These are phyloP conservation scores for Actinidia arguta DNA, from an alignment of 179 eudicot species.

Conservation along the genomic window DNA sequence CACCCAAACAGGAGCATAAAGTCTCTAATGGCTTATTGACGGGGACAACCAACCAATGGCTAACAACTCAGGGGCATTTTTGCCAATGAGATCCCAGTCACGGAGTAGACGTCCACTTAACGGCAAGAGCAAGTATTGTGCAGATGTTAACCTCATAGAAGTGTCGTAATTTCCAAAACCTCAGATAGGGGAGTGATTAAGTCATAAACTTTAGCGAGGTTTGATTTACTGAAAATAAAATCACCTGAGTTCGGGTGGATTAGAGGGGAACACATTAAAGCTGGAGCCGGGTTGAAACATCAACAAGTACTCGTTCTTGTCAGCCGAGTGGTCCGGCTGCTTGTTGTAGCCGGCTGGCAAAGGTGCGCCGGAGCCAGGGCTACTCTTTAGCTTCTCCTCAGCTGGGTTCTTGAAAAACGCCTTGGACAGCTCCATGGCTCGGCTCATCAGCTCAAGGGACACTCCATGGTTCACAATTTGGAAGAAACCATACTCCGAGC, in stretches of 20 bases:
- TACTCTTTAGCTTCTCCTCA: constrained; percentile 38
- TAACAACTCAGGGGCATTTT: too few species aligned
- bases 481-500: constrained; percentile 48
- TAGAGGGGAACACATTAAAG: constrained; percentile 31
- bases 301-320: constrained; percentile 43
- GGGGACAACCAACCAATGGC: too few species aligned
- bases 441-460: constrained; percentile 35
- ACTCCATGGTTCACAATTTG: constrained; percentile 49
- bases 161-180: too few species aligned
- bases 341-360: constrained; percentile 47
- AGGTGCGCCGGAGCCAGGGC: constrained; percentile 28
- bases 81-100: too few species aligned
- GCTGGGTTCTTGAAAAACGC: constrained; percentile 31
- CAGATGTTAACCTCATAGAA: too few species aligned
- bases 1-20: too few species aligned
- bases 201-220: too few species aligned
- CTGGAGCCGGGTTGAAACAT: constrained; percentile 33
- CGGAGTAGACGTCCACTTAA: too few species aligned
- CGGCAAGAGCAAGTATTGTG: too few species aligned
- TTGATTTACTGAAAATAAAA: too few species aligned
- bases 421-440: constrained; percentile 36
- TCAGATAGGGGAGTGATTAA: too few species aligned
- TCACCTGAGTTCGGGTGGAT: constrained; percentile 38
- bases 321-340: constrained; percentile 43
- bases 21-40: too few species aligned